Evolutionary conservation across 2,329 filamentous ascomycete species (phyloP).

Genomic region (Monilinia aucupariae): DNA sequence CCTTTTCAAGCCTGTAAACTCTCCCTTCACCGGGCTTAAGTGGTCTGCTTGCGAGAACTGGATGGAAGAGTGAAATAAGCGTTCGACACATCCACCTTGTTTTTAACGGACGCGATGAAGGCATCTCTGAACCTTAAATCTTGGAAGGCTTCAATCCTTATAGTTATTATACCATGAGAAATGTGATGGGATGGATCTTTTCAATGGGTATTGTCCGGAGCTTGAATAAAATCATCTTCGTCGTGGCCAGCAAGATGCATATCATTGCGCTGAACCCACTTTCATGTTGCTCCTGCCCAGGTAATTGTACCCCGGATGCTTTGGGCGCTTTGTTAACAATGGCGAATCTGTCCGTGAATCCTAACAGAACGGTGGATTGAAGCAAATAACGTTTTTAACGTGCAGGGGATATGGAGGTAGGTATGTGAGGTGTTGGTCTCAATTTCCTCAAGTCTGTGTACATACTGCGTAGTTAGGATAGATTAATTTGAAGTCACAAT

Average conservation of each 20-base stretch:
- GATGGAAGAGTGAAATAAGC: constrained; percentile 86
- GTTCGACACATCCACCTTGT: constrained; percentile 99
- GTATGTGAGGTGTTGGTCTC: background rate
- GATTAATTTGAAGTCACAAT: background rate
- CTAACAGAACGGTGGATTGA: background rate
- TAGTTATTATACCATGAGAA: background rate
- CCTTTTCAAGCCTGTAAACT: constrained; percentile 64
- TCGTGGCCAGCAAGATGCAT: too few species aligned
- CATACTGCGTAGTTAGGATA: background rate
- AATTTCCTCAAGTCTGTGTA: too few species aligned
- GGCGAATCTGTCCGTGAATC: background rate
- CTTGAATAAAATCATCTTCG: background rate
- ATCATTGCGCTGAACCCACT: background rate
- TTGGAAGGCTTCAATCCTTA: constrained; percentile 45
- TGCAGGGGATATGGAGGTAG: background rate
- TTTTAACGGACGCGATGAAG: constrained; percentile 93
- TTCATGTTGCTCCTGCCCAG: background rate
- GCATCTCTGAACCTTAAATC: constrained; percentile 79
- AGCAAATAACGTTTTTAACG: background rate
- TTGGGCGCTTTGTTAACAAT: too few species aligned
- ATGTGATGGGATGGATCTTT: background rate
- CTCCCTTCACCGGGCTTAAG: constrained; percentile 88
- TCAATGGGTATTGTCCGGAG: background rate
- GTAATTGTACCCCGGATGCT: background rate
- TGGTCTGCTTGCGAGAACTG: constrained; percentile 64